Base-by-base conservation (phyloP, 1,284 basidiomycete genomes). In the Naganishia sp. region DNA sequence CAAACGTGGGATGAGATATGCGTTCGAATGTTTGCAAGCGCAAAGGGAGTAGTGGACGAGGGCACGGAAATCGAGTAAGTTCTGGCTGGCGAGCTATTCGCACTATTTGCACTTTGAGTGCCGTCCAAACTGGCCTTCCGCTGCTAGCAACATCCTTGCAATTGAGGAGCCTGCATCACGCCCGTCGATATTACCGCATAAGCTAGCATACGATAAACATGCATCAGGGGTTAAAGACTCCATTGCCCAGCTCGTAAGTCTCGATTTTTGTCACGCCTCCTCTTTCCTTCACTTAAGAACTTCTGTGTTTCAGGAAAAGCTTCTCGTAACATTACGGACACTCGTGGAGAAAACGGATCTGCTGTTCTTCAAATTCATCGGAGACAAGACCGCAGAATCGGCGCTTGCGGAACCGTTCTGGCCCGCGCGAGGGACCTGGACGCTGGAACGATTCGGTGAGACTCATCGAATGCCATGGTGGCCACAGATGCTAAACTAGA, bases 31-130 rank as follows among this genome's bases (percentile, higher is more conserved):
- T 68, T 65, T 10, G 43, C 18, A 11, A 57, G 42, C 21, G 50
- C 63, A 21, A 65, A 65, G 41, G 63, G 63, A 1, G 21, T 65
- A 4, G 63, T 68, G 9, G 58, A 68, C 47, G 63, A 65, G 31
- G 63, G 63, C 23, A 68, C 67, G 7, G 67, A 68, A 53, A 68
- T 68, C 18, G 67, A 68, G 67, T 68, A 39, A 55, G 67, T 63
- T 7, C 55, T 52, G 47, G 35, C 17, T 2, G 17, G 39, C 25
- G 54, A 28, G 28, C 28, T 28, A 28, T 28, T 28, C 28, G 13
- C 23, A 18, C 18, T 25, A 1, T 15, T 23, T 21, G 25, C 21
- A 15, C 0, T 11, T 17, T 25, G 47, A 13, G n/a, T 11, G 21
- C 7, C 42, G 6, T 31, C 35, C 17, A 18, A 25, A 45, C 10